phyloP scores from a whole-genome alignment of 2,329 filamentous ascomycete species.

The Orbilia brochopaga region DNA sequence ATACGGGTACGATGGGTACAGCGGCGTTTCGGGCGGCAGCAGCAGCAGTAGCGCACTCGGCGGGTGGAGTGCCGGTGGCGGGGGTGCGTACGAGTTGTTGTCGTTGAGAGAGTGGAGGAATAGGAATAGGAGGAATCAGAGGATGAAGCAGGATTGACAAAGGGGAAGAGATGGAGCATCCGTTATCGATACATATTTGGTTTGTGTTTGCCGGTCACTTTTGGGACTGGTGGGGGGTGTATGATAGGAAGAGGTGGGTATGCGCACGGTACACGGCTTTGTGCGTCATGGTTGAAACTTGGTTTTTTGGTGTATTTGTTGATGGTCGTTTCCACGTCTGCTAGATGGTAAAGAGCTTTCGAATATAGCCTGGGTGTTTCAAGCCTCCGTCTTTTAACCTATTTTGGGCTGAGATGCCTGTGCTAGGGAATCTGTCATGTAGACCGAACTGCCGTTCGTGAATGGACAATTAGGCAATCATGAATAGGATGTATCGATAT shows the following conservation, averaged over 20 bases:
- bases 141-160: conserved; percentile 39
- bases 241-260: too few species aligned
- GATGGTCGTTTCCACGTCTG: conserved; percentile 16
- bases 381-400: too few species aligned
- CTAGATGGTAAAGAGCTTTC: too few species aligned
- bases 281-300: background rate
- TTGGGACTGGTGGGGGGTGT: background rate
- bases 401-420: too few species aligned
- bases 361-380: too few species aligned
- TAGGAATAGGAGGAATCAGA: conserved; percentile 11
- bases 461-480: too few species aligned
- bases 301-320: conserved; percentile 9
- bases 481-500: too few species aligned
- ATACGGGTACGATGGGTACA: too few species aligned
- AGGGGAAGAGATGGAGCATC: conserved; percentile 35
- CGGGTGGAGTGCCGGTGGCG: conserved; percentile 19
- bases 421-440: too few species aligned
- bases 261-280: too few species aligned
- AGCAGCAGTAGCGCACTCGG: conserved; percentile 20
- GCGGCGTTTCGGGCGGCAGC: conserved; percentile 11
- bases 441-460: too few species aligned
- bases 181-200: conserved; percentile 46
- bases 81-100: conserved; percentile 34
- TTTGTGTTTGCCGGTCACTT: conserved; percentile 27
- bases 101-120: conserved; percentile 15